These are phyloP conservation scores for Suhomyces vadensis DNA, from an alignment of 805 yeast genomes.

Conservation along the genomic window DNA sequence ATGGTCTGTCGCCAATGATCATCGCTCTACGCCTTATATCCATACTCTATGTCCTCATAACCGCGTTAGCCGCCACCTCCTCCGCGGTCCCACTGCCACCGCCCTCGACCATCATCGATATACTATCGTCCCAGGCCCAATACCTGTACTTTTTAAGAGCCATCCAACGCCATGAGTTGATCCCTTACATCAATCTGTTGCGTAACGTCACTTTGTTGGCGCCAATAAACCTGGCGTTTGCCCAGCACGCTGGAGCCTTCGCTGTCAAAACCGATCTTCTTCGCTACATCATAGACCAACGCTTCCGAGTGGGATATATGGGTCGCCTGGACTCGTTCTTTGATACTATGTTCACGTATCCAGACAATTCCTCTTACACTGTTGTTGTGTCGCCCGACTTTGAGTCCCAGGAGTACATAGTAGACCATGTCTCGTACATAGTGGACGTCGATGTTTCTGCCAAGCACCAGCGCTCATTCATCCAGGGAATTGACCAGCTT, in stretches of 20 bases:
- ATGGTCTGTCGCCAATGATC: background rate
- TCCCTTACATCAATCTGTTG: slow-evolving; percentile 60
- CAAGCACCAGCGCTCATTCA: slow-evolving; percentile 59
- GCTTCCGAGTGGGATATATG: slow-evolving; percentile 33
- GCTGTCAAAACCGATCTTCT: slow-evolving; percentile 12
- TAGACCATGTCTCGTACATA: slow-evolving; percentile 49
- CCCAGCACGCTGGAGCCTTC: slow-evolving; percentile 9
- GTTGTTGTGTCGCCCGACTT: slow-evolving; percentile 27
- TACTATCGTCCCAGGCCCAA: slow-evolving; percentile 65
- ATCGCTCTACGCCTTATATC: slow-evolving; percentile 1
- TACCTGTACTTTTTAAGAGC: slow-evolving; percentile 63
- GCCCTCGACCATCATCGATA: slow-evolving; percentile 59
- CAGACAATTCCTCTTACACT: slow-evolving; percentile 17
- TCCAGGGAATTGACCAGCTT: slow-evolving; percentile 60
- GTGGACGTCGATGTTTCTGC: slow-evolving; percentile 61
- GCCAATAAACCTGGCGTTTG: slow-evolving; percentile 78
- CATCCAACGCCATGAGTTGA: slow-evolving; percentile 60
- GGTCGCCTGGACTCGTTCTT: slow-evolving; percentile 24
- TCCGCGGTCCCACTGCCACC: slow-evolving; percentile 11
- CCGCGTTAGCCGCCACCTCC: slow-evolving; percentile 11
- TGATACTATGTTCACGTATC: slow-evolving; percentile 29
- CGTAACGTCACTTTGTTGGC: slow-evolving; percentile 73
- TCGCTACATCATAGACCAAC: slow-evolving; percentile 36
- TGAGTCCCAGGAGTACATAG: slow-evolving; percentile 30
- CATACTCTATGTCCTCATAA: background rate